Conservation (phyloP, 805 yeast species). For the Lipomyces sp. region DNA sequence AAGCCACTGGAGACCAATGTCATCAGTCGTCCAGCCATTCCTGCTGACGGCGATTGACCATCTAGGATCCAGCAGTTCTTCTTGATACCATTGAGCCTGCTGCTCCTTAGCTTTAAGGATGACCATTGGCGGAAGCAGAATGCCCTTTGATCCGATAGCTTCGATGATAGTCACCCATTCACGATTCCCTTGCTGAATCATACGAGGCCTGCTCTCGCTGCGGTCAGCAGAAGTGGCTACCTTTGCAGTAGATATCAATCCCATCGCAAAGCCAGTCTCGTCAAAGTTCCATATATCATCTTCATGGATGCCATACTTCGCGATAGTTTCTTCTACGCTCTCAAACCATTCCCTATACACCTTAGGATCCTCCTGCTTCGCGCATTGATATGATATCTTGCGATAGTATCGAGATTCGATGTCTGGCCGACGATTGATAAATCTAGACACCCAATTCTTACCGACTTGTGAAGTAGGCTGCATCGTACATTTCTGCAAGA, state of each 20-base stretch:
- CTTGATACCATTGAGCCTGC: conserved; percentile 15
- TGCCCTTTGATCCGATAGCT: conserved; percentile 16
- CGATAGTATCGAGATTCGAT: too few relatives aligned
- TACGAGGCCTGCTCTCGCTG: conserved; percentile 2
- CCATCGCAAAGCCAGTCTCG: conserved; percentile 21
- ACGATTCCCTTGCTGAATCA: conserved; percentile 9
- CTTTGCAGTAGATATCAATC: conserved; percentile 11
- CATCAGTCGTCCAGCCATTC: conserved; percentile 18
- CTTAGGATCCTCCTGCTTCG: not conserved
- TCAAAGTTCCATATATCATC: conserved; percentile 13
- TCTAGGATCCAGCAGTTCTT: conserved; percentile 6
- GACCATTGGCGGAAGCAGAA: conserved; percentile 19
- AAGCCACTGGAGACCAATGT: conserved; percentile 10
- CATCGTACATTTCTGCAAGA: too few relatives aligned
- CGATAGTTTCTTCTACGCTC: not conserved
- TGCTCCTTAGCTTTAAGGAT: conserved; percentile 13
- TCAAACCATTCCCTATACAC: not conserved
- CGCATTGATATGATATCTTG: not conserved
- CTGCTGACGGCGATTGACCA: conserved; percentile 10
- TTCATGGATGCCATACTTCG: not conserved
- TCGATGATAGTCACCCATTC: conserved; percentile 24
- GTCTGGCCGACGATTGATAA: too few relatives aligned
- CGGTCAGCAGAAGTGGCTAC: conserved; percentile 6
- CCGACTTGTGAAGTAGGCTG: too few relatives aligned
- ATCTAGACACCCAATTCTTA: too few relatives aligned